Evolutionary conservation across 148 eudicot genomes (phyloP), one percentile per base, ranked within the genome.

Genomic region (Fagopyrum tataricum): DNA sequence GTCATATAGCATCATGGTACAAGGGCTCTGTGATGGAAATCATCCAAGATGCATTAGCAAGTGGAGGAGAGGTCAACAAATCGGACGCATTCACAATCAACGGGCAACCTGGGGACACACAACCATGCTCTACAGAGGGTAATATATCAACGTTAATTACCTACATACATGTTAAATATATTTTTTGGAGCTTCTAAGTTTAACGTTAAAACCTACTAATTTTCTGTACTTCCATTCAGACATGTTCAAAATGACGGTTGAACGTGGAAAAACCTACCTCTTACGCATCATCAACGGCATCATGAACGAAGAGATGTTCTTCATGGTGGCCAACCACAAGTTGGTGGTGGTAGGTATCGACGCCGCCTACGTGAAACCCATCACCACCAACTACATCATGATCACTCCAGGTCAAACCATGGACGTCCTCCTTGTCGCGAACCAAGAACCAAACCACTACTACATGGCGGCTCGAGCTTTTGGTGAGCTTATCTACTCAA

Each of bases 401-500:
- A 20, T 72, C 44, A 52, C 62, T 44, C 44, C 74, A 11, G 74
- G 74, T 5, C 74, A 72, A n/a, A 72, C 74, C 44, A 44, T 23
- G 3, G 74, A 72, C 44, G 64, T 72, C 62, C 62, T 72, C 10
- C 21, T 72, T 17, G n/a, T 62, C 24, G 59, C 62, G 43, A 18
- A 72, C 44, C 84, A 67, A 61, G 5, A 79, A 44, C 84, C 85
- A 0, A 74, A 76, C 13, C 76, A 86, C 18, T 88, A 88, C 80
- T 88, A 85, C 87, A 88, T 88, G 89, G 89, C 85, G 12, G 80
- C 84, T 12, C 73, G 88, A 55, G 81, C 51, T 23, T 72, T 72
- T n/a, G 46, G 26, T 21, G 5, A 7, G 40, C 64, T 20, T 2
- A 71, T 44, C 26, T 42, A 31, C 53, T 10, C 76, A 1, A 74